A percentile compares a stretch with the other conserved stretches of the same genome.
These are phyloP conservation scores for Botrytis cinerea DNA, from an alignment of 2,329 filamentous ascomycete genomes.

Conservation along the genomic window DNA sequence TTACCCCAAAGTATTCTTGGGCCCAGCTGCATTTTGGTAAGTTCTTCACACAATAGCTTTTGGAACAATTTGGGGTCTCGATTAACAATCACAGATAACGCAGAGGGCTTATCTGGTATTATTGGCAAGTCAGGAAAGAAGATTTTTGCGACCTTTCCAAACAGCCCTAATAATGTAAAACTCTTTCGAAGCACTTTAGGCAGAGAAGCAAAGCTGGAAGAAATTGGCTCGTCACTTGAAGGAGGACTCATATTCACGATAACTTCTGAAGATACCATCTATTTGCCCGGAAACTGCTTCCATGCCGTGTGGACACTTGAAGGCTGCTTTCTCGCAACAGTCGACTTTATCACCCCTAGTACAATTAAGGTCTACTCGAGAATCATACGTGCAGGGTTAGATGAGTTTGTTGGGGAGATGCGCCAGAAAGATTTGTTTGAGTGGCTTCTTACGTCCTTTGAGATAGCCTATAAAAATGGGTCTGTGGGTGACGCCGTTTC, in stretches of 20 bases:
- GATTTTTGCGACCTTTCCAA: constrained; percentile 4
- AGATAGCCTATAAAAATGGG: not conserved
- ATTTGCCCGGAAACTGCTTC: not conserved
- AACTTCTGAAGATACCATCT: not conserved
- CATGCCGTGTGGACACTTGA: not conserved
- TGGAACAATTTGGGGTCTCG: not conserved
- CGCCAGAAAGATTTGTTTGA: not conserved
- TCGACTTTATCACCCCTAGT: not conserved
- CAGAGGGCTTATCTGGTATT: not conserved
- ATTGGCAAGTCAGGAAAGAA: not conserved
- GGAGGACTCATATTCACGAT: not conserved
- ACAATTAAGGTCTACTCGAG: not conserved
- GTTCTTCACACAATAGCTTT: not conserved
- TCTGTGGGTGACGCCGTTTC: not conserved
- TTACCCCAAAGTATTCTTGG: constrained; percentile 2
- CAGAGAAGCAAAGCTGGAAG: not conserved
- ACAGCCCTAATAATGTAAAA: constrained; percentile 1
- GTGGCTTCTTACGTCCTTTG: not conserved
- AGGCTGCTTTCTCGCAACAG: not conserved
- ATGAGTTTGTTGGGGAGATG: not conserved
- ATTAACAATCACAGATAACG: not conserved
- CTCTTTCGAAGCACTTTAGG: not conserved
- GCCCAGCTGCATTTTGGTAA: not conserved
- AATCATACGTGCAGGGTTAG: not conserved
- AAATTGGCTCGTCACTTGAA: not conserved